phyloP scores from a whole-genome alignment of 148 eudicot genomes.

The Rhododendron griersonianum region DNA sequence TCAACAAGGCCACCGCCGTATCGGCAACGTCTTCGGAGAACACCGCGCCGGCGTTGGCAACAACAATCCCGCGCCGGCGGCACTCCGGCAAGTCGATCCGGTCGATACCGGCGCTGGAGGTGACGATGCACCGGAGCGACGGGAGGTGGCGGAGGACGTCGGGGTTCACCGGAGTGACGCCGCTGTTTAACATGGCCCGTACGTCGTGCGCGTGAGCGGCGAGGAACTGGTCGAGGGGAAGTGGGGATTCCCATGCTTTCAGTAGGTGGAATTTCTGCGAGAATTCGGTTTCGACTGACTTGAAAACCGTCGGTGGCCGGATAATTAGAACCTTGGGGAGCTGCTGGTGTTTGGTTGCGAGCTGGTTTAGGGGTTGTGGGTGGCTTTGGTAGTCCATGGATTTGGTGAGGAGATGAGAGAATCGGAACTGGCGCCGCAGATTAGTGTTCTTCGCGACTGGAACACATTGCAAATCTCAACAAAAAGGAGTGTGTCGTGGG shows the following conservation, averaged over 20 bases:
- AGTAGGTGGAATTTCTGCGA: slow-evolving; percentile 34
- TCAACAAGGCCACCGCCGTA: slow-evolving; percentile 43
- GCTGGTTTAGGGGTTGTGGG: not conserved
- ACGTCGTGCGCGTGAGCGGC: slow-evolving; percentile 22
- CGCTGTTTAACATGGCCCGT: slow-evolving; percentile 24
- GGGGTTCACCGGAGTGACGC: slow-evolving; percentile 4
- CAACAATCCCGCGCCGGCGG: slow-evolving; percentile 53
- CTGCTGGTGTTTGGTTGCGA: slow-evolving; percentile 4
- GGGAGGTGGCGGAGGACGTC: slow-evolving; percentile 42
- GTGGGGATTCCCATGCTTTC: slow-evolving; percentile 40
- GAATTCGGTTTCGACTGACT: slow-evolving; percentile 19
- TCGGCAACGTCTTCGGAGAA: slow-evolving; percentile 67
- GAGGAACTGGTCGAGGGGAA: slow-evolving; percentile 29
- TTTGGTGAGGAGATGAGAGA: not conserved
- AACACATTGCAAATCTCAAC: no score
- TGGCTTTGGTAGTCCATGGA: not conserved
- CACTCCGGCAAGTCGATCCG: slow-evolving; percentile 67
- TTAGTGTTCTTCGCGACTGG: no score
- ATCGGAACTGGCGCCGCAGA: not conserved
- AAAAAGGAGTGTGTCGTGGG: no score
- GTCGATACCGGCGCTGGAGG: slow-evolving; percentile 58
- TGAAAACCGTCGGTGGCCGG: slow-evolving; percentile 38
- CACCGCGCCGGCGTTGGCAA: slow-evolving; percentile 39
- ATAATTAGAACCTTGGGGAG: slow-evolving; percentile 49
- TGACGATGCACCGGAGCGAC: slow-evolving; percentile 44